Evolutionary conservation across 257 asterid genomes (phyloP), one percentile per base, ranked within the genome.

Genomic region (Solanum microdontum): DNA sequence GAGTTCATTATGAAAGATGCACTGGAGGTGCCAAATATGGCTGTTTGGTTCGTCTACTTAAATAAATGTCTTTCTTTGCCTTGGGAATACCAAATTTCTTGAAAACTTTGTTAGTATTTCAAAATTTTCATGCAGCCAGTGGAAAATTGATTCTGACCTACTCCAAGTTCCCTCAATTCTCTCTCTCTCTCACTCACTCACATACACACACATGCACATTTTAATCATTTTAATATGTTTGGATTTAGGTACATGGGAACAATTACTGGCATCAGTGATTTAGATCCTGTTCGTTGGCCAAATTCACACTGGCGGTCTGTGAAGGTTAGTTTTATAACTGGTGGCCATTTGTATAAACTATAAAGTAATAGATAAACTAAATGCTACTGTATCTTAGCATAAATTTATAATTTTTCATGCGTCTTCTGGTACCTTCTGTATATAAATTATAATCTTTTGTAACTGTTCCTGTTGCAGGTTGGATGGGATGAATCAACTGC

Each of bases 401-500:
- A 26, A 43, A 79, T 26, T 45, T 80, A 9, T 80, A 28, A 48
- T 17, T 45, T 28, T 2, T 80, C 66, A 45, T 11, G 28, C 6
- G 11, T 30, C 28, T 48, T 11, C 11, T 48, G 40, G 19, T 28
- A 15, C 12, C 68, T 82, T 82, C 24, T 2, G 85, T 30, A 11
- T 48, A 82, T 80, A 45, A 80, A 39, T 48, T 82, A 82, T 43
- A 0, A 26, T 80, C 84, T 80, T 28, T 10, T 30, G 85, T 6
- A 51, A 30, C 45, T 82, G 70, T 15, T 48, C 85, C 85, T 82
- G 30, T 48, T 82, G 91, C 93, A 96, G 99, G 98, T 96, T 48
- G 99, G 99, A 55, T 95, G 99, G 99, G 99, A 96, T 90, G 99
- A 96, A 90, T 96, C 99, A 87, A 96, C 98, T 85, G 98, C 99